Base-by-base conservation (phyloP, 306 rosid genomes). In the Argentina anserina region DNA sequence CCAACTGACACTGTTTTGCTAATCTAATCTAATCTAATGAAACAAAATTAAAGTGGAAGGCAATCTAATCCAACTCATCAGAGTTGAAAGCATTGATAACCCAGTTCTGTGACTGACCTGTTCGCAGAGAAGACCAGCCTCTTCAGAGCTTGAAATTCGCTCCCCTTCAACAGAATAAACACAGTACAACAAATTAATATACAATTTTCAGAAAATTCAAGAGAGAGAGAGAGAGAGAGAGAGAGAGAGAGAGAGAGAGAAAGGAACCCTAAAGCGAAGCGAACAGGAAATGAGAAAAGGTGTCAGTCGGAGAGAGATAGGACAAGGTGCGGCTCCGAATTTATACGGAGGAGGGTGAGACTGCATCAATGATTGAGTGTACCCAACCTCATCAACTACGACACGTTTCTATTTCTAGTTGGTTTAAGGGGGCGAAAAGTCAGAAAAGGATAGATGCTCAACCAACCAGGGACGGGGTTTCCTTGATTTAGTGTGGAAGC, bases 251-350 rank as follows among this genome's bases (percentile, higher is more conserved):
- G 25, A 15, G 39, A 34, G 64, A 46, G 49, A 78, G 33, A 52
- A 21, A 72, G 11, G 20, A 78, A 63, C 67, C 76, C 81, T 64
- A 60, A 39, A 47, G 53, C 53, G 53, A 20, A 39, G 71, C 52
- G 75, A 76, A 81, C 71, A 61, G 78, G 59, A 60, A 46, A 61
- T 29, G 41, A 18, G 29, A 41, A 28, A 49, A 52, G 59, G 36
- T 62, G 83, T 68, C 49, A 25, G 72, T 39, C 5, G 4, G 20
- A 21, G 33, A 34, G 40, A 71, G 75, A 74, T 71, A 23, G 59
- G 55, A 37, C 2, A 28, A 17, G 18, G 26, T 67, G 74, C 21
- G 29, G 59, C 40, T 61, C 2, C 39, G 4, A 9, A 41, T 73
- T 60, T 73, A 73, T 63, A 80, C 6, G 20, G 12, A 25, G 1